These are phyloP conservation scores for Russula lepida DNA, from an alignment of 768 basidiomycete genomes.

Conservation along the genomic window DNA sequence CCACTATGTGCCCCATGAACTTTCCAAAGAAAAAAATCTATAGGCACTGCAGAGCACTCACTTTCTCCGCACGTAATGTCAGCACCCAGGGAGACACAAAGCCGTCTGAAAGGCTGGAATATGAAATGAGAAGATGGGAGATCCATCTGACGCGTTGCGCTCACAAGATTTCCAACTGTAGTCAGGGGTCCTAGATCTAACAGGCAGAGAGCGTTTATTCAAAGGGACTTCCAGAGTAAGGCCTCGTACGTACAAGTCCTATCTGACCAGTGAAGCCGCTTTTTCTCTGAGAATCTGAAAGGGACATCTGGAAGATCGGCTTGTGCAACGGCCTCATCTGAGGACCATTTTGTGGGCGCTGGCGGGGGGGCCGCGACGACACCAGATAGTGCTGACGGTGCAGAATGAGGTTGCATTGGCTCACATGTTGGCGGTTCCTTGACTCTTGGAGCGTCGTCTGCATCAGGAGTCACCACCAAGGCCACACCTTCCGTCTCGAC, in stretches of 20 bases:
- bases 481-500: conserved; percentile 7
- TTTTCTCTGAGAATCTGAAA: conserved; percentile 73
- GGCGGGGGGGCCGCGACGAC: neutral
- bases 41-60: conserved; percentile 28
- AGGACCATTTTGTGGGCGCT: conserved; percentile 18
- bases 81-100: conserved; percentile 80
- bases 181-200: conserved; percentile 74
- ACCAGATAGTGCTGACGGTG: conserved; percentile 7
- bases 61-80: conserved; percentile 96
- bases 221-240: conserved; percentile 26
- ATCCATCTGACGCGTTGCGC: conserved; percentile 21
- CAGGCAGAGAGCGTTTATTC: conserved; percentile 13
- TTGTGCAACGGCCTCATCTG: conserved; percentile 28
- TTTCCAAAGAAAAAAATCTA: neutral
- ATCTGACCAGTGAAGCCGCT: conserved; percentile 73
- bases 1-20: conserved; percentile 49
- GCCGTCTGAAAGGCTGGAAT: conserved; percentile 77
- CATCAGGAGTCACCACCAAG: conserved; percentile 6
- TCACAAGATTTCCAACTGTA: conserved; percentile 88
- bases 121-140: neutral
- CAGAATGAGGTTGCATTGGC: conserved; percentile 18
- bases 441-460: neutral
- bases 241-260: conserved; percentile 63
- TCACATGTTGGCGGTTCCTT: conserved; percentile 11
- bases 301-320: conserved; percentile 62